Evolutionary conservation across 164 flowering plant genomes (phyloP).

Genomic region (Houttuynia cordata): DNA sequence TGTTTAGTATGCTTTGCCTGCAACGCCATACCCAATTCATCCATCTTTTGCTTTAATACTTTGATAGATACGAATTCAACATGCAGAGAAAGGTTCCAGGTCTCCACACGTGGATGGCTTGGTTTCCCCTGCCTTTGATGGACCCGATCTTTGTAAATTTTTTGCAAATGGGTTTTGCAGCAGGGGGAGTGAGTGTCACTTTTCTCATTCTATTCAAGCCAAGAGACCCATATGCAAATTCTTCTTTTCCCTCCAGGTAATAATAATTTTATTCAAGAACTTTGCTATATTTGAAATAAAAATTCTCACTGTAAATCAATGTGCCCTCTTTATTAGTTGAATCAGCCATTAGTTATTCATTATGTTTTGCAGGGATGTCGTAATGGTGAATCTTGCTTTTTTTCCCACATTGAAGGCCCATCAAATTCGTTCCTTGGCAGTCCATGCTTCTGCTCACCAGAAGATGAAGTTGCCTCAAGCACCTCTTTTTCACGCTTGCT

Average conservation of each 20-base stretch:
- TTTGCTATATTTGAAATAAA: background rate
- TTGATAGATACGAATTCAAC: slow-evolving; percentile 50
- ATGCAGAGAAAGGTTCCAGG: slow-evolving; percentile 20
- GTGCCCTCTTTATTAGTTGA: background rate
- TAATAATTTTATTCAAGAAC: background rate
- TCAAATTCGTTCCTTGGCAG: slow-evolving; percentile 13
- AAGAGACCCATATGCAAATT: slow-evolving; percentile 65
- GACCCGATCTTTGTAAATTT: slow-evolving; percentile 43
- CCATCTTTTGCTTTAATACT: slow-evolving; percentile 5
- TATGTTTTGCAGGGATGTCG: slow-evolving; percentile 71
- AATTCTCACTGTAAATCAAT: background rate
- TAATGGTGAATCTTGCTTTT: slow-evolving; percentile 64
- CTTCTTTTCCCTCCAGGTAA: slow-evolving; percentile 60
- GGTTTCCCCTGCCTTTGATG: slow-evolving; percentile 12
- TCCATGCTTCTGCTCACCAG: slow-evolving; percentile 37
- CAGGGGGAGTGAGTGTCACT: slow-evolving; percentile 57
- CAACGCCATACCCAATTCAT: background rate
- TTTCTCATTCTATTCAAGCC: slow-evolving; percentile 64
- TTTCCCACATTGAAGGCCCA: slow-evolving; percentile 46
- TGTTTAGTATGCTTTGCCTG: no score
- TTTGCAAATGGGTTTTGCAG: slow-evolving; percentile 59
- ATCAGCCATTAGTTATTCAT: background rate
- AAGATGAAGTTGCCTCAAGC: slow-evolving; percentile 32
- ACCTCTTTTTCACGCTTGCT: slow-evolving; percentile 31
- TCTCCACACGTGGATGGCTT: slow-evolving; percentile 12